These are phyloP conservation scores for Eurotiales sp. DNA, from an alignment of 2,329 filamentous ascomycete genomes.

Conservation along the genomic window DNA sequence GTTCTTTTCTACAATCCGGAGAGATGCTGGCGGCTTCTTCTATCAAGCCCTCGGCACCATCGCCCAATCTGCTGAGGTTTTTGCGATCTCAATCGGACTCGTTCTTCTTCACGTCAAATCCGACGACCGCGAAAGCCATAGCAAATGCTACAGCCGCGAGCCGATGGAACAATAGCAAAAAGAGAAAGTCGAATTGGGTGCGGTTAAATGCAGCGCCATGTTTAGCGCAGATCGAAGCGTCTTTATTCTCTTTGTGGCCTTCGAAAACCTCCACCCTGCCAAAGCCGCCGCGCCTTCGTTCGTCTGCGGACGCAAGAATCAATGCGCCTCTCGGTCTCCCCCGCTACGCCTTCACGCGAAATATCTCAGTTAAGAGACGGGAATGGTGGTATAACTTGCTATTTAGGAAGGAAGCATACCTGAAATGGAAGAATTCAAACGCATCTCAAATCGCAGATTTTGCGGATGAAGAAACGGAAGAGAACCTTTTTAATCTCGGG, in stretches of 20 bases:
- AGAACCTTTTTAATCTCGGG: slow-evolving; percentile 64
- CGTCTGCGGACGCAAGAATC: neutral
- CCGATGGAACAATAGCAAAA: slow-evolving; percentile 16
- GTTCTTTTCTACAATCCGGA: slow-evolving; percentile 5
- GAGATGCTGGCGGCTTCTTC: slow-evolving; percentile 36
- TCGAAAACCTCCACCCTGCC: slow-evolving; percentile 3
- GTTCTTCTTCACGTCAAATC: slow-evolving; percentile 48
- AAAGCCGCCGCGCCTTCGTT: slow-evolving; percentile 7
- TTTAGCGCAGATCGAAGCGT: slow-evolving; percentile 27
- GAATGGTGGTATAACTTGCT: slow-evolving; percentile 33
- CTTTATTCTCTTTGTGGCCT: slow-evolving; percentile 23
- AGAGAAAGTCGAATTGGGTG: slow-evolving; percentile 21
- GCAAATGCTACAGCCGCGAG: slow-evolving; percentile 13
- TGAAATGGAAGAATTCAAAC: slow-evolving; percentile 26
- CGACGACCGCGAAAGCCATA: slow-evolving; percentile 10
- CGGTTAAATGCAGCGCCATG: slow-evolving; percentile 19
- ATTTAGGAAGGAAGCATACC: slow-evolving; percentile 13
- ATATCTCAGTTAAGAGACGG: slow-evolving; percentile 29
- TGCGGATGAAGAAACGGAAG: slow-evolving; percentile 57
- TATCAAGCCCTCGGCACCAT: slow-evolving; percentile 45
- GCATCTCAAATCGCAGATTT: slow-evolving; percentile 50
- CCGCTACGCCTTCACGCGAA: slow-evolving; percentile 20
- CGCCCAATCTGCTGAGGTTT: slow-evolving; percentile 63
- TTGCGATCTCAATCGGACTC: slow-evolving; percentile 66
- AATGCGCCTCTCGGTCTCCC: slow-evolving; percentile 3